Evolutionary conservation across 352 stramenopile species (phyloP).

Genomic region (Globisporangium lucens): DNA sequence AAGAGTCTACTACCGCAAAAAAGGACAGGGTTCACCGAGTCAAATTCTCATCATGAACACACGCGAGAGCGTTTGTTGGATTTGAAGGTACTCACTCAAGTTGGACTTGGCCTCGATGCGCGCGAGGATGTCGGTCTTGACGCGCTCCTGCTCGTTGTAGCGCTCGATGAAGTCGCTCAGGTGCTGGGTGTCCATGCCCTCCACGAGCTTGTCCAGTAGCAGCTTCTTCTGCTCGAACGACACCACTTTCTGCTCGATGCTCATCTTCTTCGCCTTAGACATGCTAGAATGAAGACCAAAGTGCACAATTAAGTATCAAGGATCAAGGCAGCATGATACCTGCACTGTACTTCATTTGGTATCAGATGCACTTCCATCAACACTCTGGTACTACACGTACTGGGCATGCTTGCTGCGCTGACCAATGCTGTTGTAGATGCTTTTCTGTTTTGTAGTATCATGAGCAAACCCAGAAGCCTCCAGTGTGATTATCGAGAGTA

Average conservation of each 20-base stretch:
- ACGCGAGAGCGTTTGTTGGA: too few relatives aligned
- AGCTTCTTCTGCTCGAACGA: slow-evolving; percentile 72
- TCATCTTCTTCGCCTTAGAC: slow-evolving; percentile 47
- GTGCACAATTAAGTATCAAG: not conserved
- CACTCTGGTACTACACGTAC: slow-evolving; percentile 11
- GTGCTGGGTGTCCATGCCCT: slow-evolving; percentile 46
- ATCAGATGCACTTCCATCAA: not conserved
- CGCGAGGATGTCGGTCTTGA: slow-evolving; percentile 46
- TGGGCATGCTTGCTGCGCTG: slow-evolving; percentile 38
- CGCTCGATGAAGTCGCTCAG: slow-evolving; percentile 59
- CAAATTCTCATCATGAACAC: too few relatives aligned
- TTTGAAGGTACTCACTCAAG: slow-evolving; percentile 27
- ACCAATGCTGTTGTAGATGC: slow-evolving; percentile 34
- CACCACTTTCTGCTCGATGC: slow-evolving; percentile 57
- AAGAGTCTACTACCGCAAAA: slow-evolving; percentile 25
- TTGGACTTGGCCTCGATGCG: slow-evolving; percentile 52
- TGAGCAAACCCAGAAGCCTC: not conserved
- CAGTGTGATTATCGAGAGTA: not conserved
- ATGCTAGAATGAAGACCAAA: slow-evolving; percentile 13
- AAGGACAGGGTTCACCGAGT: not conserved
- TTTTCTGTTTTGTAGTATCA: slow-evolving; percentile 15
- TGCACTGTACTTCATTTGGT: not conserved
- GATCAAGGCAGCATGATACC: not conserved
- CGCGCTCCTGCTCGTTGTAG: slow-evolving; percentile 59
- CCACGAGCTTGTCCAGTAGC: slow-evolving; percentile 53